A percentile compares a stretch with the other conserved stretches of the same genome.
Conservation (phyloP, 208 protist species). For the Herpetomonas muscarum region DNA sequence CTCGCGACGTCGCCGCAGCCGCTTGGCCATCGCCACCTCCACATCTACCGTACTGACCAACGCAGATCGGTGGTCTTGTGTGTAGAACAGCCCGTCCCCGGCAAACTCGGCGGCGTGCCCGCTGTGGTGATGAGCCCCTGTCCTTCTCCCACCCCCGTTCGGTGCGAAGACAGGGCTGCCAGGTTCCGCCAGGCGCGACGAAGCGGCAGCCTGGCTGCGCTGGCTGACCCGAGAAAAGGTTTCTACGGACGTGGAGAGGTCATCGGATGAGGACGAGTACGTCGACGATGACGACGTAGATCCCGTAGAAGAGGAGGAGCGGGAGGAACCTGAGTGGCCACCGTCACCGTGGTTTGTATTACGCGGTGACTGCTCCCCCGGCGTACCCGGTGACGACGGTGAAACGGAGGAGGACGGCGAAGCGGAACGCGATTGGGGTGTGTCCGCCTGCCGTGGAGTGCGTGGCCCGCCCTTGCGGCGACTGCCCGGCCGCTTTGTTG, state of each 20-base stretch:
- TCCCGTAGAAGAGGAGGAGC: no score
- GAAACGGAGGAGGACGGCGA: no score
- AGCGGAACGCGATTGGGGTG: no score
- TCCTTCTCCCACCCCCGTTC: background rate
- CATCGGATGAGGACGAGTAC: background rate
- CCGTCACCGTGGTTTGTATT: no score
- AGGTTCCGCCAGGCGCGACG: background rate
- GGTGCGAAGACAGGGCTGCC: background rate
- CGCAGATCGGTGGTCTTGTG: conserved; percentile 29
- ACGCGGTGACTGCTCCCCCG: no score
- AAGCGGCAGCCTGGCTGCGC: background rate
- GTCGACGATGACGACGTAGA: background rate
- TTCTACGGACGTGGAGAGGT: background rate
- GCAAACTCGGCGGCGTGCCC: background rate
- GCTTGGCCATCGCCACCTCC: conserved; percentile 31
- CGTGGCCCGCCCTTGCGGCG: no score
- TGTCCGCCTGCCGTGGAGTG: no score
- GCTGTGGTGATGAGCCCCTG: no score
- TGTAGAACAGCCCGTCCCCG: background rate
- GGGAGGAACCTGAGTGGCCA: no score
- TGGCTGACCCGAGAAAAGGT: background rate
- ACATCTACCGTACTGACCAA: conserved; percentile 37
- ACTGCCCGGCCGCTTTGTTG: no score
- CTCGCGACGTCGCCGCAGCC: conserved; percentile 6
- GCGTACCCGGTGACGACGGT: no score